Conservation (phyloP, 768 basidiomycete genomes). For the Phylloporus arenicola region DNA sequence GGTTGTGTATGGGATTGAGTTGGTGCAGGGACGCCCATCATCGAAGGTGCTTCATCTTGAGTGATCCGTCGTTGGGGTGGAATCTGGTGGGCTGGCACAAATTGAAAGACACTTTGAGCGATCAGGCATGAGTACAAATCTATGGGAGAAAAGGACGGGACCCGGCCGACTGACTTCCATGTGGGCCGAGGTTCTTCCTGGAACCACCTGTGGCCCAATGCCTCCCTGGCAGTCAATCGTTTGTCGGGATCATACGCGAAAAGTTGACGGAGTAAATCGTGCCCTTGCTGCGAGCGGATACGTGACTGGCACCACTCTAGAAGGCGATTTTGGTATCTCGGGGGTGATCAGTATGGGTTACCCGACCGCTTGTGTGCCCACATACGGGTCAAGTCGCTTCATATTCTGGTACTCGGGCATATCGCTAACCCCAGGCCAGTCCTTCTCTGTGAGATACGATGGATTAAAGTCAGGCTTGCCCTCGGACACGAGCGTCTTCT, state of each 20-base stretch:
- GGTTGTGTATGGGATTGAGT: slow-evolving; percentile 40
- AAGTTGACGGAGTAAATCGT: slow-evolving; percentile 78
- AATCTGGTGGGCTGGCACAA: slow-evolving; percentile 55
- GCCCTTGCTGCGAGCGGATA: slow-evolving; percentile 56
- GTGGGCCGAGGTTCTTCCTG: slow-evolving; percentile 83
- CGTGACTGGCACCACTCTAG: slow-evolving; percentile 70
- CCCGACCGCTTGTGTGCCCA: slow-evolving; percentile 6
- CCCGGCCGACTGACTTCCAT: slow-evolving; percentile 57
- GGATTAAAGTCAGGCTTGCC: slow-evolving; percentile 1
- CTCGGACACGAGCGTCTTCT: neutral
- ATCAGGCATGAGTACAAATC: slow-evolving; percentile 5
- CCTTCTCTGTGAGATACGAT: slow-evolving; percentile 49
- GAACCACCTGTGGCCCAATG: slow-evolving; percentile 88
- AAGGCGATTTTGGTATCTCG: slow-evolving; percentile 56
- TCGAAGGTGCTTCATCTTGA: slow-evolving; percentile 86
- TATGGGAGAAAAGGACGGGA: neutral
- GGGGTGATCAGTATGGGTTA: slow-evolving; percentile 6
- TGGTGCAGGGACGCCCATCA: slow-evolving; percentile 62
- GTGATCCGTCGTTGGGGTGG: slow-evolving; percentile 88
- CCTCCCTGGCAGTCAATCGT: slow-evolving; percentile 76
- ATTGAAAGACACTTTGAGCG: slow-evolving; percentile 63
- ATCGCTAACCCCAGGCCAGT: slow-evolving; percentile 81
- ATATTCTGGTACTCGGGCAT: slow-evolving; percentile 88
- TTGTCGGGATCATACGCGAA: slow-evolving; percentile 90
- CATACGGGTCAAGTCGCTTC: slow-evolving; percentile 70